Conservation (phyloP, 164 flowering plant genomes). For the Saururus chinensis region DNA sequence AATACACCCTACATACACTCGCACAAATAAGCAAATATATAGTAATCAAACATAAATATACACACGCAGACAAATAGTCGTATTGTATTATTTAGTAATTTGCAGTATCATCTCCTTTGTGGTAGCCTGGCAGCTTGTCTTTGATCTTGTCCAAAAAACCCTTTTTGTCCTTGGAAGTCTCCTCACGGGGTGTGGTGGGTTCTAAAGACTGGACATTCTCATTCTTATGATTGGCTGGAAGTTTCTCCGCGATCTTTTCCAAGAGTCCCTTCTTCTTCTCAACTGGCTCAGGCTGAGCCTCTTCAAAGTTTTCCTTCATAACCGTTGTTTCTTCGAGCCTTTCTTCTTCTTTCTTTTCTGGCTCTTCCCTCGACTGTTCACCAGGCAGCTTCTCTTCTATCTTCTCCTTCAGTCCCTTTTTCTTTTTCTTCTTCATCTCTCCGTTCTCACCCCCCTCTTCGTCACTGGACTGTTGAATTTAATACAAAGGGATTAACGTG, state of each 20-base stretch:
- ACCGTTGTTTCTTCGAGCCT: conserved; percentile 1
- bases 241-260: conserved; percentile 44
- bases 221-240: conserved; percentile 31
- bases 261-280: conserved; percentile 29
- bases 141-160: conserved; percentile 59
- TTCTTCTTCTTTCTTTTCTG: conserved; percentile 10
- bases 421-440: conserved; percentile 29
- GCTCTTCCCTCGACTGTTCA: conserved; percentile 10
- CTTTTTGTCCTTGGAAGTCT: conserved; percentile 31
- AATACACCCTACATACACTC: too few relatives aligned
- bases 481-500: background rate
- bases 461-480: conserved; percentile 43
- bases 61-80: too few relatives aligned
- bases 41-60: too few relatives aligned
- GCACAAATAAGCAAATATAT: too few relatives aligned
- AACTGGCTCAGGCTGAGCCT: background rate
- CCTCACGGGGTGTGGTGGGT: conserved; percentile 3
- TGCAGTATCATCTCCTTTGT: conserved; percentile 22
- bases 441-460: conserved; percentile 55
- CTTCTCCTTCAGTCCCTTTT: conserved; percentile 50
- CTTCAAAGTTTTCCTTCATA: background rate
- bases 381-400: conserved; percentile 28
- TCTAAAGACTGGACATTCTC: background rate
- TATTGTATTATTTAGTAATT: background rate
- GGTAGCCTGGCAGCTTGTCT: conserved; percentile 58